Percentiles rank a stretch among this genome's conserved stretches.
Evolutionary conservation across 176 grass and related monocot genomes (phyloP).

Genomic region (Aegilops speltoides): DNA sequence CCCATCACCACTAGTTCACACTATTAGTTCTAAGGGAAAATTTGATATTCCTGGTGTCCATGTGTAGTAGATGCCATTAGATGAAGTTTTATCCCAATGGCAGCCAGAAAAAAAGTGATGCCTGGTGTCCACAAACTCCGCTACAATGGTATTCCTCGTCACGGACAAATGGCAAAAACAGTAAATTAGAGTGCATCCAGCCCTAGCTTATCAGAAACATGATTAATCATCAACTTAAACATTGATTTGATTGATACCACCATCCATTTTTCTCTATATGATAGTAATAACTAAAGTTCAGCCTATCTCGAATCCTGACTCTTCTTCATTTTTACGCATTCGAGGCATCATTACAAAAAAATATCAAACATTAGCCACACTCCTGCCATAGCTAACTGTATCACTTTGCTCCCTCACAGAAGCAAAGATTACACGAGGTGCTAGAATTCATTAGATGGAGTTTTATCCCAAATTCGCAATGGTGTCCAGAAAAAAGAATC

Average conservation of each 20-base stretch:
- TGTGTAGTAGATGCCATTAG: background rate
- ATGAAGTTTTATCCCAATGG: background rate
- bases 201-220: background rate
- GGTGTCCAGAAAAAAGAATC: too few relatives aligned
- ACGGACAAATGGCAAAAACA: background rate
- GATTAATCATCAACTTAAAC: background rate
- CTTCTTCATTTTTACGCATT: background rate
- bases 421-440: slow-evolving; percentile 12
- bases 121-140: too few relatives aligned
- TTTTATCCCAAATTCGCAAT: too few relatives aligned
- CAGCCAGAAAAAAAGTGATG: background rate
- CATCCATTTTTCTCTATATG: background rate
- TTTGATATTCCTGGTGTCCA: background rate
- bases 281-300: background rate
- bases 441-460: background rate
- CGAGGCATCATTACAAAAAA: background rate
- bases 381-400: too few relatives aligned
- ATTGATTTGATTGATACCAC: background rate
- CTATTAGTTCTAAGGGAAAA: background rate
- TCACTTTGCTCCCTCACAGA: slow-evolving; percentile 3
- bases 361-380: too few relatives aligned
- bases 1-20: background rate
- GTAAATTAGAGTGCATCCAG: background rate
- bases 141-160: background rate
- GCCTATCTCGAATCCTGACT: background rate